A percentile compares a stretch with the other conserved stretches of the same genome.
phyloP scores from a whole-genome alignment of 2,329 filamentous ascomycete genomes.

The Parafenestella ontariensis region DNA sequence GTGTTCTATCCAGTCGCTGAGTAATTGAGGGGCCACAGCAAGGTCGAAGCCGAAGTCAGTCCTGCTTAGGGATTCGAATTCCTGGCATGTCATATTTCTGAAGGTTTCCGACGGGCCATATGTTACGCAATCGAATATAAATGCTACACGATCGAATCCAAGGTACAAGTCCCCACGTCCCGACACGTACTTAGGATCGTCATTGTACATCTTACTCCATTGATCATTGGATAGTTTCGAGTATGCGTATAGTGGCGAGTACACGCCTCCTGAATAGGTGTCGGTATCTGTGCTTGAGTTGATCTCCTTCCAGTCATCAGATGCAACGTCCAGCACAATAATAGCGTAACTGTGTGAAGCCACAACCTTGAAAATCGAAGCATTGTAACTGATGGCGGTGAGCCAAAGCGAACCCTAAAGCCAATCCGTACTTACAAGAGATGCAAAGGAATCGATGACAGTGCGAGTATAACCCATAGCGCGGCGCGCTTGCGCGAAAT shows the following conservation, averaged over 20 bases:
- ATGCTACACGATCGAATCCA: constrained; percentile 9
- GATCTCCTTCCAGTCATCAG: neutral
- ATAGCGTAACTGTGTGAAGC: constrained; percentile 21
- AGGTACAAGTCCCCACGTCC: constrained; percentile 15
- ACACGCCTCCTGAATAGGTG: neutral
- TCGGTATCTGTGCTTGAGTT: neutral
- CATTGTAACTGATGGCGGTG: constrained; percentile 26
- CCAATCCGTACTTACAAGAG: constrained; percentile 36
- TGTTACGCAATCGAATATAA: constrained; percentile 10
- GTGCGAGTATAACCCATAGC: constrained; percentile 14
- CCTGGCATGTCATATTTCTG: neutral
- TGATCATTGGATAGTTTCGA: neutral
- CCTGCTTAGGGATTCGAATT: neutral
- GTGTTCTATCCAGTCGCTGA: too few species aligned
- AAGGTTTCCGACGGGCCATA: neutral
- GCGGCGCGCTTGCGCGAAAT: constrained; percentile 8
- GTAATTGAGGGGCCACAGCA: too few species aligned
- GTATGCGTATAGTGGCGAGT: too few species aligned
- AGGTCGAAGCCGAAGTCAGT: neutral
- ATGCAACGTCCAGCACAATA: constrained; percentile 5
- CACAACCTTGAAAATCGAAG: constrained; percentile 22
- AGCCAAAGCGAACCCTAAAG: neutral
- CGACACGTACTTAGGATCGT: constrained; percentile 7
- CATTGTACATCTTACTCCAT: constrained; percentile 5
- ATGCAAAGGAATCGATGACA: constrained; percentile 48